A percentile compares a stretch with the other conserved stretches of the same genome.
phyloP scores from a whole-genome alignment of 1,284 basidiomycete species.

The Xerocomus subilludens region DNA sequence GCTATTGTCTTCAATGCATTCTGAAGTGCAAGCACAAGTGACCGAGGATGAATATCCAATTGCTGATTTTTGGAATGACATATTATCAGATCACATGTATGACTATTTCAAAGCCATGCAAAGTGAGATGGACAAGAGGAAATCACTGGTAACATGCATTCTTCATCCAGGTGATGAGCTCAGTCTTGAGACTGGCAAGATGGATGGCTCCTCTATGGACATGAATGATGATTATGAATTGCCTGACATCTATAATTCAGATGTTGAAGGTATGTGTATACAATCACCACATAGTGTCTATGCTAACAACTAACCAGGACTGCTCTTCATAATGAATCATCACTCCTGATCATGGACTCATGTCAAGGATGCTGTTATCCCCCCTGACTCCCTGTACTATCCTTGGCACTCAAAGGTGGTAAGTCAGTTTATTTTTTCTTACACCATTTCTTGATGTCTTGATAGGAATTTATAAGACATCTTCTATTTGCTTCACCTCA shows the following conservation, averaged over 20 bases:
- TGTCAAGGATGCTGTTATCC: constrained; percentile 10
- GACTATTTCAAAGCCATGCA: constrained; percentile 20
- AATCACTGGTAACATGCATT: constrained; percentile 12
- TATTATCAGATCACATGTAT: background rate
- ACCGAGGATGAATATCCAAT: background rate
- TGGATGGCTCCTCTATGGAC: background rate
- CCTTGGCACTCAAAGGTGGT: constrained; percentile 36
- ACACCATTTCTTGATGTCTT: constrained; percentile 1
- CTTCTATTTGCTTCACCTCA: constrained; percentile 47
- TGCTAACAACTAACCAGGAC: constrained; percentile 5
- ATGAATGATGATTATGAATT: background rate
- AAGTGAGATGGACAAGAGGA: constrained; percentile 13
- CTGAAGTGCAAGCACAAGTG: background rate
- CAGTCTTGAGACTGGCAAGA: constrained; percentile 1
- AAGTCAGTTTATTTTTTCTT: constrained; percentile 22
- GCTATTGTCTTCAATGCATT: background rate
- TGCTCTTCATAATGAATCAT: constrained; percentile 6
- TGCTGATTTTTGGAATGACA: background rate
- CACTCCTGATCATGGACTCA: background rate
- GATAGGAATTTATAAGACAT: constrained; percentile 42
- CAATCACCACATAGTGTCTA: background rate
- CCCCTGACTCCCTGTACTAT: constrained; percentile 24
- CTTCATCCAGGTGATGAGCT: constrained; percentile 23
- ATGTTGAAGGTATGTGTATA: background rate
- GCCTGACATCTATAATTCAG: background rate